Evolutionary conservation across 495 filamentous ascomycete species (phyloP).

Genomic region (Poronia punctata): DNA sequence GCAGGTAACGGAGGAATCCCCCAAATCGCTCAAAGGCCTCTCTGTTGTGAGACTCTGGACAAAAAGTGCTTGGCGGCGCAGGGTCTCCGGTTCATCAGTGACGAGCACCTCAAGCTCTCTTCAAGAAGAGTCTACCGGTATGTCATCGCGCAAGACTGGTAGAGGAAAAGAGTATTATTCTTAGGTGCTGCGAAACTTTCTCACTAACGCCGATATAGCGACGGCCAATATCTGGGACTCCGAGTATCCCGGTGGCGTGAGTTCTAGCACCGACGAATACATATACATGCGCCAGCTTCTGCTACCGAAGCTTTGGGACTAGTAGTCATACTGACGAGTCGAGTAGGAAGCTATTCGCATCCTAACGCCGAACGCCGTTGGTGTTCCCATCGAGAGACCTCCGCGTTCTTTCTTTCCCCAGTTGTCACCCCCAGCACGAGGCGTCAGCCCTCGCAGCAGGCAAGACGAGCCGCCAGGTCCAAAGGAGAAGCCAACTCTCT

Average conservation of each 20-base stretch:
- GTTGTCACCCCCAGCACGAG: conserved; percentile 16
- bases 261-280: conserved; percentile 10
- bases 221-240: conserved; percentile 2
- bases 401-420: conserved; percentile 46
- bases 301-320: no score
- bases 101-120: conserved; percentile 31
- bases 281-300: no score
- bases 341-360: conserved; percentile 45
- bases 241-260: conserved; percentile 24
- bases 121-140: conserved; percentile 12
- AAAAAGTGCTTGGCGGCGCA: conserved; percentile 36
- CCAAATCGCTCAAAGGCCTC: conserved; percentile 10
- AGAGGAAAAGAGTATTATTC: no score
- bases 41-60: conserved; percentile 27
- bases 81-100: conserved; percentile 25
- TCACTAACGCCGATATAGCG: not conserved
- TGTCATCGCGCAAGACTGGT: no score
- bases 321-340: no score
- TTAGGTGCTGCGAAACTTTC: no score
- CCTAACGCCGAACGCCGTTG: conserved; percentile 38
- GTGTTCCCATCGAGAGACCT: conserved; percentile 21
- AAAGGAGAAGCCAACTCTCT: no score
- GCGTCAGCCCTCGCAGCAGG: no score
- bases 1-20: conserved; percentile 13
- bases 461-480: no score